These are phyloP conservation scores for Citrus sinensis DNA, from an alignment of 345 rosid species.

Conservation along the genomic window DNA sequence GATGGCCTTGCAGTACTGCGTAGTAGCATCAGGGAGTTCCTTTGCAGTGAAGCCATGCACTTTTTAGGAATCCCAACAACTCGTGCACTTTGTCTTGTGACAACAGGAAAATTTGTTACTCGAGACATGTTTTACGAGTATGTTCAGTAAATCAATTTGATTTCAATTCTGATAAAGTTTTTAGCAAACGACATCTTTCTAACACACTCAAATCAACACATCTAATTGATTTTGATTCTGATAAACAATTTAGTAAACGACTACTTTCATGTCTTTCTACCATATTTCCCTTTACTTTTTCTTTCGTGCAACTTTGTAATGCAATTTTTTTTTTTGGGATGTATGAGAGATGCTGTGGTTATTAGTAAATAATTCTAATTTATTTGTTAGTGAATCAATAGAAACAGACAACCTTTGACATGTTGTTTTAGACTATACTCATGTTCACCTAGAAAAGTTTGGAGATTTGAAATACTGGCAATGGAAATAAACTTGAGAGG, in stretches of 20 bases:
- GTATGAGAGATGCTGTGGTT: not conserved
- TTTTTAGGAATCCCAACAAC: constrained; percentile 93
- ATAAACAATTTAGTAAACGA: too few species aligned
- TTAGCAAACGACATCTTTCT: not conserved
- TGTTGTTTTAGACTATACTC: not conserved
- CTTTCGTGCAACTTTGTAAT: not conserved
- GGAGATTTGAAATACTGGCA: not conserved
- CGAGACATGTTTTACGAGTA: constrained; percentile 99
- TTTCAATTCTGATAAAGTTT: not conserved
- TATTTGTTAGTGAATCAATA: not conserved
- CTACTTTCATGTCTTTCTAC: not conserved
- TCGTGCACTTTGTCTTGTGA: constrained; percentile 90
- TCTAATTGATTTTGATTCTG: too few species aligned
- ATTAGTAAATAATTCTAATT: not conserved
- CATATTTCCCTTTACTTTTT: not conserved
- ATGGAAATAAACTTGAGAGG: not conserved
- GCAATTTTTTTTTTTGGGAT: not conserved
- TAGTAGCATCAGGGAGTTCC: constrained; percentile 92
- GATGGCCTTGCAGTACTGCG: constrained; percentile 98
- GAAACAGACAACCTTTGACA: not conserved
- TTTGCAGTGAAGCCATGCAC: constrained; percentile 95
- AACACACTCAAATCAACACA: not conserved
- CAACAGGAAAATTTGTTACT: constrained; percentile 84
- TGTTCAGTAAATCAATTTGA: constrained; percentile 23
- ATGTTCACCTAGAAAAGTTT: not conserved